Evolutionary conservation across 495 filamentous ascomycete genomes (phyloP).

Genomic region (Paragyromitra xinjiangensis): DNA sequence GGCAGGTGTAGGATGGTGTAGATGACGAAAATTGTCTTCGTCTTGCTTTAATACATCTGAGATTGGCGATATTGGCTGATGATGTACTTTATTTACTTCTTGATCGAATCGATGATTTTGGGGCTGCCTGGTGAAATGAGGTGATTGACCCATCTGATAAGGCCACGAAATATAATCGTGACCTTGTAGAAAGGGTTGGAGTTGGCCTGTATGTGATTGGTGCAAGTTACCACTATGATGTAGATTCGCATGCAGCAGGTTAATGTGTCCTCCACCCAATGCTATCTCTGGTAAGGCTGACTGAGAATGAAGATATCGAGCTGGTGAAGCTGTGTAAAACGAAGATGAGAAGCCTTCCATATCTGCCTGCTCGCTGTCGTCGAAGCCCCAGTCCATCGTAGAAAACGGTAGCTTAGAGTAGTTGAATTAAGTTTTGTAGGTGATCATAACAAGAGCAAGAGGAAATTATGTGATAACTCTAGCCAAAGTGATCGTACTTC

Average conservation of each 20-base stretch:
- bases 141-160: slow-evolving; percentile 9
- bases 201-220: background rate
- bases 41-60: slow-evolving; percentile 30
- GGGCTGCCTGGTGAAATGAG: slow-evolving; percentile 4
- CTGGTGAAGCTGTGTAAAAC: background rate
- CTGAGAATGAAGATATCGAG: slow-evolving; percentile 6
- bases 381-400: slow-evolving; percentile 27
- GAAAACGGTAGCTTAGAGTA: slow-evolving; percentile 4
- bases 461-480: background rate
- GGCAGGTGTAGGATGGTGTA: slow-evolving; percentile 21
- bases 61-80: slow-evolving; percentile 36
- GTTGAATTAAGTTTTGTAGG: slow-evolving; percentile 7
- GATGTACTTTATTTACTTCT: slow-evolving; percentile 7
- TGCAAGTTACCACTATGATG: slow-evolving; percentile 3
- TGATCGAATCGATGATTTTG: slow-evolving; percentile 20
- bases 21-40: slow-evolving; percentile 18
- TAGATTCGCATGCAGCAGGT: slow-evolving; percentile 16
- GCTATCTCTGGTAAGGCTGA: slow-evolving; percentile 11
- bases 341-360: background rate
- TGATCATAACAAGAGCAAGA: background rate
- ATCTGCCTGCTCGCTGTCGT: slow-evolving; percentile 18
- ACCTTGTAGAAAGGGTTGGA: slow-evolving; percentile 6
- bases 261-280: slow-evolving; percentile 17
- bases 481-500: background rate
- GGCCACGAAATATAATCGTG: slow-evolving; percentile 34